Base-by-base conservation (phyloP, 495 filamentous ascomycete genomes). In the Aspergillus incahuasiensis region DNA sequence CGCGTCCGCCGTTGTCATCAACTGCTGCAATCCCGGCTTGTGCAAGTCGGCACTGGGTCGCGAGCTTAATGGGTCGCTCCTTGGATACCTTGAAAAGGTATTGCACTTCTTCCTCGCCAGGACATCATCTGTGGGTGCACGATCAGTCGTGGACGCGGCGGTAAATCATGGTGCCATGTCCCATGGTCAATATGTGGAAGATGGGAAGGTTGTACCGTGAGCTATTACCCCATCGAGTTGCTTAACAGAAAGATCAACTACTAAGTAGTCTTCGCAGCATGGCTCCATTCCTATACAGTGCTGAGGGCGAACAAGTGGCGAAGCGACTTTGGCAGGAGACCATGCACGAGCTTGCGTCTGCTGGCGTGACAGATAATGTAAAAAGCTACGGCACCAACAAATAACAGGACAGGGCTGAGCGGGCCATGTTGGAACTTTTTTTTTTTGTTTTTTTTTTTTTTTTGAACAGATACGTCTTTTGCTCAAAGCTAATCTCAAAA, bases 171-270 rank as follows among this genome's bases (percentile, higher is more conserved):
- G 54, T 0, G 15, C 32, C 5, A 35, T 45, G 20, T 50, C 48
- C 7, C 62, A 64, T 39, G 62, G 62, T 3, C 35, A 53, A 19
- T 64, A 54, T 52, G 22, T 64, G 1, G 57, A 56, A 24, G 55
- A 59, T 38, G 32, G 44, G 6, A 54, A 50, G 25, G n/a, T 62
- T 6, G 60, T 12, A 3, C 53, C 61, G 61, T 64, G 53, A 48
- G 61, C 8, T 32, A 11, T 28, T 21, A 4, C 15, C 25, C 13
- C 12, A n/a, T 1, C 34, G 3, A 44, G 25, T 4, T 28, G 8
- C 25, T 8, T 28, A 28, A 3, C 4, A 28, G 8, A 3, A 3
- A 28, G 3, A 28, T 28, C 25, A 28, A 8, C 25, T 28, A 28
- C 25, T 28, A 8, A 28, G 3, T 8, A 40, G 15, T 4, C 15